Evolutionary conservation across 2,329 filamentous ascomycete genomes (phyloP).

Genomic region (Pseudohalonectria lignicola): DNA sequence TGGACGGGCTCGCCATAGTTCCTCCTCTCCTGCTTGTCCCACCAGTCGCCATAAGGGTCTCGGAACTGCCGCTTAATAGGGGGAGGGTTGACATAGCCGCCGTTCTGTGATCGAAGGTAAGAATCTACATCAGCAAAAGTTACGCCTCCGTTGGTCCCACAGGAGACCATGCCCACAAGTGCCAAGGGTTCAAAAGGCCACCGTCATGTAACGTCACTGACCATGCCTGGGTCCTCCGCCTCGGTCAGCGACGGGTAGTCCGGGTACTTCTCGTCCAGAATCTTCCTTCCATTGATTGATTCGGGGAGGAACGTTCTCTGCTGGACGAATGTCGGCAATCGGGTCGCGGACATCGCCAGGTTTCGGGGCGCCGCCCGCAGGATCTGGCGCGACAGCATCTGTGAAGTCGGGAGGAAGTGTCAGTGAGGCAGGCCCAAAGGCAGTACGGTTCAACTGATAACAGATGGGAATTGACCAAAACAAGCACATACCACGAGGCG

Average conservation of each 20-base stretch:
- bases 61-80: constrained; percentile 80
- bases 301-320: constrained; percentile 46
- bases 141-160: no score
- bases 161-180: no score
- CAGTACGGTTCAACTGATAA: no score
- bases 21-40: constrained; percentile 92
- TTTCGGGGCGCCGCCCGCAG: constrained; percentile 21
- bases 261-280: constrained; percentile 41
- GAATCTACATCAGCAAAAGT: constrained; percentile 9
- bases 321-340: constrained; percentile 38
- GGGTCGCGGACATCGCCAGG: constrained; percentile 22
- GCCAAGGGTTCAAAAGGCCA: no score
- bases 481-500: no score
- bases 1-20: constrained; percentile 96
- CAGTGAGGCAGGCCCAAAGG: constrained; percentile 4
- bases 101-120: constrained; percentile 49
- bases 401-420: constrained; percentile 1
- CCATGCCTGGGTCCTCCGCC: constrained; percentile 56
- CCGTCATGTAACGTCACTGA: no score
- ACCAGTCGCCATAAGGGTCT: constrained; percentile 89
- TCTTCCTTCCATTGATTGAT: constrained; percentile 30
- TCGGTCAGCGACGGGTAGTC: constrained; percentile 37
- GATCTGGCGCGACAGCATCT: constrained; percentile 49
- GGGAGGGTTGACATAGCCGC: constrained; percentile 71
- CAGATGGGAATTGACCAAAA: no score